Evolutionary conservation across 2,329 filamentous ascomycete genomes (phyloP).

Genomic region (Claviceps spartinae): DNA sequence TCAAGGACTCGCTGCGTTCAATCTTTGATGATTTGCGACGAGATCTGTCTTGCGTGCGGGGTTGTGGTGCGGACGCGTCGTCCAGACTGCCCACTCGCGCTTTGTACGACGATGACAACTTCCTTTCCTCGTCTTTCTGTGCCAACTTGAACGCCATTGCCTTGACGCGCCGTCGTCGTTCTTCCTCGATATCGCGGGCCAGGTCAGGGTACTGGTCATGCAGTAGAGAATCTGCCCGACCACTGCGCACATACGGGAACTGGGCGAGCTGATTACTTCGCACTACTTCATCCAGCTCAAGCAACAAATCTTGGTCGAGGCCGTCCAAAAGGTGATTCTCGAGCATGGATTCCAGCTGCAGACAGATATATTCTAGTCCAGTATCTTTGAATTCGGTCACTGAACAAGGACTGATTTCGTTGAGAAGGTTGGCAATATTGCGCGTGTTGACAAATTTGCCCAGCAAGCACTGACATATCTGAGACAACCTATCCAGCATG

Average conservation of each 20-base stretch:
- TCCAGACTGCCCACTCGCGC: conserved; percentile 50
- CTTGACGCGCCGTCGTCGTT: conserved; percentile 55
- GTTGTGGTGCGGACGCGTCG: conserved; percentile 31
- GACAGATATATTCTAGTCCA: conserved; percentile 77
- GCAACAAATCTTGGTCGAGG: conserved; percentile 69
- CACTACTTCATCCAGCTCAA: conserved; percentile 68
- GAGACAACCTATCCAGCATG: conserved; percentile 83
- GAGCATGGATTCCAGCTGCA: conserved; percentile 83
- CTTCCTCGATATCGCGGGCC: conserved; percentile 52
- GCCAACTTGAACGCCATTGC: conserved; percentile 58
- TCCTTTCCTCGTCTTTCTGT: conserved; percentile 52
- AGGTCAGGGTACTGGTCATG: conserved; percentile 52
- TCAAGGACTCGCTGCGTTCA: conserved; percentile 42
- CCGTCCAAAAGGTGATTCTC: conserved; percentile 80
- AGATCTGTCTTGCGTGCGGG: conserved; percentile 29
- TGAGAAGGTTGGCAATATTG: conserved; percentile 75
- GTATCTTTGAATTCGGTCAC: conserved; percentile 78
- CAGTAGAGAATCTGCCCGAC: conserved; percentile 52
- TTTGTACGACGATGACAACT: conserved; percentile 46
- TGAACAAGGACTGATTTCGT: conserved; percentile 71
- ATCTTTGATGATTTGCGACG: conserved; percentile 34
- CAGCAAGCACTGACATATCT: conserved; percentile 76
- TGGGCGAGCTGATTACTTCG: conserved; percentile 69
- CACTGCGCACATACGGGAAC: conserved; percentile 65
- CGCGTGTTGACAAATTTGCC: conserved; percentile 74